phyloP scores from a whole-genome alignment of 1,284 basidiomycete genomes.

The Moniliella sp. region DNA sequence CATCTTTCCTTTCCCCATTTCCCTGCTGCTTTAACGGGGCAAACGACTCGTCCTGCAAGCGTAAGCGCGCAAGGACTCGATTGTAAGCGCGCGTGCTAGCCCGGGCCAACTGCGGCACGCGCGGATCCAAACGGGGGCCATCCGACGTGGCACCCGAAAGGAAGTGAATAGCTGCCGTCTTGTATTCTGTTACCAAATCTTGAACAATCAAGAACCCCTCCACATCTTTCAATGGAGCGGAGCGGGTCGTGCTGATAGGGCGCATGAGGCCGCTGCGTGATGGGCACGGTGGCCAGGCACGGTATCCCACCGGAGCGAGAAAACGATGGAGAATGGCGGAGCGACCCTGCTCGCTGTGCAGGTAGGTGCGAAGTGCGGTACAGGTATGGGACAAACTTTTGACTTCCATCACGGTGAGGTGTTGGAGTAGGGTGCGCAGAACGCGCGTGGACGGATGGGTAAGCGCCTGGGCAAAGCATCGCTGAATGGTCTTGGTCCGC shows the following conservation, averaged over 20 bases:
- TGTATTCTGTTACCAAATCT: conserved; percentile 18
- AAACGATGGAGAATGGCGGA: conserved; percentile 19
- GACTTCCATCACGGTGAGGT: conserved; percentile 23
- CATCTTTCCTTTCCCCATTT: background rate
- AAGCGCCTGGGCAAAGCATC: too few species aligned
- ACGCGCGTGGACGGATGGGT: conserved; percentile 16
- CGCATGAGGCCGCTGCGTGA: too few species aligned
- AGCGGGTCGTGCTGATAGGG: conserved; percentile 17
- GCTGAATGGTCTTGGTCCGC: too few species aligned
- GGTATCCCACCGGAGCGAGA: conserved; percentile 20
- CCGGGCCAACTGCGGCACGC: conserved; percentile 23
- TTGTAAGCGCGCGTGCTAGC: conserved; percentile 34
- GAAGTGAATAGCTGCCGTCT: conserved; percentile 13
- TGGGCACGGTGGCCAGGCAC: too few species aligned
- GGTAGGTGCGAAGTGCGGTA: conserved; percentile 10
- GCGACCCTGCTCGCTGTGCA: conserved; percentile 9
- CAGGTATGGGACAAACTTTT: conserved; percentile 21
- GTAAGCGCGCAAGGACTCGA: conserved; percentile 30
- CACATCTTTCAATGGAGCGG: too few species aligned
- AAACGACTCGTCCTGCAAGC: conserved; percentile 18
- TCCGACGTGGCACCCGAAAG: conserved; percentile 7
- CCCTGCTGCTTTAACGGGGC: conserved; percentile 1
- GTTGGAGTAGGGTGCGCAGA: conserved; percentile 9
- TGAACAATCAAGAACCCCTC: conserved; percentile 24
- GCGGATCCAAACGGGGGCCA: conserved; percentile 20